phyloP scores from a whole-genome alignment of 768 basidiomycete genomes.

The Amanita rimosa region DNA sequence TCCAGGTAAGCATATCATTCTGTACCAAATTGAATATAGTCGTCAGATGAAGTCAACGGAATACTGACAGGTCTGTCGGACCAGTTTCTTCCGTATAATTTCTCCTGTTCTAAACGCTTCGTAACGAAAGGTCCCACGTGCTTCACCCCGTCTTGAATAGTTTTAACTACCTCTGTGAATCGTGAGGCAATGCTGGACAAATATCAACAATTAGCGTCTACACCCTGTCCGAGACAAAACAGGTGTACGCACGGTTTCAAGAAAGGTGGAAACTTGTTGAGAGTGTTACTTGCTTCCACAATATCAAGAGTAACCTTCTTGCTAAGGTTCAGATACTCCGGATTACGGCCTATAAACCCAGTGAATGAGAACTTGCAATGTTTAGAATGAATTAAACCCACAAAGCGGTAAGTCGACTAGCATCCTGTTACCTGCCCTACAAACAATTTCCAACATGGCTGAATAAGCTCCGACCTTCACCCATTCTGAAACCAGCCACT shows the following conservation, averaged over 20 bases:
- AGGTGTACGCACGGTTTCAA: constrained; percentile 13
- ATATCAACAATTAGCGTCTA: not conserved
- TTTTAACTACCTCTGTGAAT: constrained; percentile 7
- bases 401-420: constrained; percentile 18
- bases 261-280: constrained; percentile 15
- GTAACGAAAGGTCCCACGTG: constrained; percentile 18
- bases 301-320: constrained; percentile 10
- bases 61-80: constrained; percentile 18
- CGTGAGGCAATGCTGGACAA: constrained; percentile 10
- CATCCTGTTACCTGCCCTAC: constrained; percentile 12
- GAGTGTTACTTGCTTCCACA: constrained; percentile 10
- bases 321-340: constrained; percentile 11
- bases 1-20: constrained; percentile 38
- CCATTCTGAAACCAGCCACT: constrained; percentile 9
- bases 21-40: constrained; percentile 8
- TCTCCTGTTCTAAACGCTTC: constrained; percentile 14
- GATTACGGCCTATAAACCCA: constrained; percentile 12
- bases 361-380: not conserved
- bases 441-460: constrained; percentile 13
- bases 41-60: not conserved
- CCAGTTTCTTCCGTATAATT: constrained; percentile 16
- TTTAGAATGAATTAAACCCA: not conserved
- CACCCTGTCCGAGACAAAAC: not conserved
- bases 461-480: constrained; percentile 6
- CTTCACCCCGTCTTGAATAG: constrained; percentile 9